Conservation (phyloP, 768 basidiomycete species). For the Grammothele lineata region DNA sequence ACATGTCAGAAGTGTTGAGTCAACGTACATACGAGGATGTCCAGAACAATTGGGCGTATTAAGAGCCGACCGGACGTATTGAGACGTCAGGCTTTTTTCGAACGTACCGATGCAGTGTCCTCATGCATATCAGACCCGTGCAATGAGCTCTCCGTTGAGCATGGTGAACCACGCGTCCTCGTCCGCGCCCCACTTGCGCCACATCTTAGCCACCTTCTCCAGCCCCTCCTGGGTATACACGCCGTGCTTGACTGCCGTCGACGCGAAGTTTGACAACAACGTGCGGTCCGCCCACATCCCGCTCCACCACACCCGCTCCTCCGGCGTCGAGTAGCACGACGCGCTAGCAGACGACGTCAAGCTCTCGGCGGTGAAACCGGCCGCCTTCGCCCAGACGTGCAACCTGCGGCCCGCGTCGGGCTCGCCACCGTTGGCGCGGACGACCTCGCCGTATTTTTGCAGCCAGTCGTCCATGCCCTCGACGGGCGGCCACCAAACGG, state of each 20-base stretch:
- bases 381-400: constrained; percentile 33
- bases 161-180: constrained; percentile 18
- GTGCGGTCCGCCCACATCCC: constrained; percentile 36
- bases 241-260: constrained; percentile 24
- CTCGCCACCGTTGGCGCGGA: constrained; percentile 32
- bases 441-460: constrained; percentile 28
- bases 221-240: constrained; percentile 10
- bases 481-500: constrained; percentile 33
- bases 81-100: no score
- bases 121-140: no score
- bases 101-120: no score
- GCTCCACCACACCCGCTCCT: constrained; percentile 37
- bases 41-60: no score
- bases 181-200: constrained; percentile 13
- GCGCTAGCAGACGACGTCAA: constrained; percentile 29
- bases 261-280: constrained; percentile 30
- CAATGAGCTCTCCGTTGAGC: constrained; percentile 15
- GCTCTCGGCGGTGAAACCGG: constrained; percentile 28
- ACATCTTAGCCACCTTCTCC: constrained; percentile 4
- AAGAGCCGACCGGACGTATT: no score
- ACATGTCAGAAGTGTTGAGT: no score
- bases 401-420: constrained; percentile 37
- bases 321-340: constrained; percentile 33
- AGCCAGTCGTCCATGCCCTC: constrained; percentile 29
- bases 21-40: no score